Base-by-base conservation (phyloP, 352 stramenopile species). In the Phytophthora kernoviae region DNA sequence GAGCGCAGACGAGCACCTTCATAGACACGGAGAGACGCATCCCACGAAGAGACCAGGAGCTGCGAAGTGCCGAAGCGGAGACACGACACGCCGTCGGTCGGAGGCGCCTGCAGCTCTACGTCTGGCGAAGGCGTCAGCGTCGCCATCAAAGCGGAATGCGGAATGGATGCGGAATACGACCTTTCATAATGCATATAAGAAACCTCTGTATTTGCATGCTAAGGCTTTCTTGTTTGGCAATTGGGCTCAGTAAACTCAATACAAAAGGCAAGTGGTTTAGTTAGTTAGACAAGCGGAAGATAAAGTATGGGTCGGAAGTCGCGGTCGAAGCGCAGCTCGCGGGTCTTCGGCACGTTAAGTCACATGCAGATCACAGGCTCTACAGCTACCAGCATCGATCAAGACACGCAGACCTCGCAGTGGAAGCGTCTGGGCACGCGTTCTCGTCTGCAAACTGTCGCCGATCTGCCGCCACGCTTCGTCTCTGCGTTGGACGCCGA, bases 11-110 rank as follows among this genome's bases (percentile, higher is more conserved):
- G 68, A n/a, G 56, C 62, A 37, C 75, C 77, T 0, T 93, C 82
- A 56, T 93, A 93, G 37, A 93, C 79, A 39, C 85, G 82, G 36
- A 90, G 54, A 7, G 65, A 63, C 0, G 69, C 67, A 53, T 97
- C 88, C 90, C 90, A 97, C 0, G 88, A 96, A 6, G 74, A 70
- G 8, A 86, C 78, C 1, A 96, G 63, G 20, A 97, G 70, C 6
- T 89, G 67, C 26, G 77, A 68, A 33, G 70, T 47, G 17, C 83
- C 76, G 68, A 96, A 96, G 63, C 85, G 87, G 48, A 97, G 44
- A 54, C 77, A 81, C 30, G 84, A 89, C 39, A 96, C 86, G 57
- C 87, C 87, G 66, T 97, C 90, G 44, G 76, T 86, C 22, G 90
- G 88, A 44, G 88, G 81, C 49, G 84, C 81, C 39, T 77, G 72